Evolutionary conservation across 441 rosid genomes (phyloP), one percentile per base, ranked within the genome.

Genomic region (Arabidopsis lyrata): DNA sequence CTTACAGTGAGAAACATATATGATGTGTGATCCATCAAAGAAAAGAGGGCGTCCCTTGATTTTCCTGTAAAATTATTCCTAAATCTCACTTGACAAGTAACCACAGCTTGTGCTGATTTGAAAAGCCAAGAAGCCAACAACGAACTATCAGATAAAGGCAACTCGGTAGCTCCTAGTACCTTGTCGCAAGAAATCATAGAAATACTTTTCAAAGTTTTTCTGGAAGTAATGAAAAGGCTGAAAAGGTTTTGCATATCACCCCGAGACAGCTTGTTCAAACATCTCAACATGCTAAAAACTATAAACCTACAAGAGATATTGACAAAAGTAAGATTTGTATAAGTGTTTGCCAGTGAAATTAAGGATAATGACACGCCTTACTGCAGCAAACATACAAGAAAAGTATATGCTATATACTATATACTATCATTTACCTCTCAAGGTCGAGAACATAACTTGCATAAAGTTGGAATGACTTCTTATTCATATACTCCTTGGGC

Each of bases 11-110:
- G 73, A 77, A 87, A 82, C 65, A 85, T 72, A 70, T 86, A 83
- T 35, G 94, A 91, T 7, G 99, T 91, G 83, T 86, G 92, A 81
- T 95, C 99, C 90, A 86, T 84, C 83, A 91, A 80, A 54, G 92
- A 86, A 75, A 87, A 77, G 31, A 82, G 60, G 66, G 70, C 58
- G 71, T 78, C 85, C 70, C 78, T 75, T 62, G 71, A 27, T 63
- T 66, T 79, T 83, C 78, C 54, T 50, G 68, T 52, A 57, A 76
- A 75, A 74, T 45, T 59, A 39, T 79, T 52, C 77, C 64, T 14
- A 71, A 53, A 49, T 72, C 72, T 77, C 81, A 84, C 78, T 80
- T 83, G 77, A 86, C 77, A 71, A 59, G 85, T 83, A 41, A 77
- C 75, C 52, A 81, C 86, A 57, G 78, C 60, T 79, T 71, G 77